A percentile compares a stretch with the other conserved stretches of the same genome.
phyloP scores from a whole-genome alignment of 1,284 basidiomycete genomes.

The Ustilago xerochloae region DNA sequence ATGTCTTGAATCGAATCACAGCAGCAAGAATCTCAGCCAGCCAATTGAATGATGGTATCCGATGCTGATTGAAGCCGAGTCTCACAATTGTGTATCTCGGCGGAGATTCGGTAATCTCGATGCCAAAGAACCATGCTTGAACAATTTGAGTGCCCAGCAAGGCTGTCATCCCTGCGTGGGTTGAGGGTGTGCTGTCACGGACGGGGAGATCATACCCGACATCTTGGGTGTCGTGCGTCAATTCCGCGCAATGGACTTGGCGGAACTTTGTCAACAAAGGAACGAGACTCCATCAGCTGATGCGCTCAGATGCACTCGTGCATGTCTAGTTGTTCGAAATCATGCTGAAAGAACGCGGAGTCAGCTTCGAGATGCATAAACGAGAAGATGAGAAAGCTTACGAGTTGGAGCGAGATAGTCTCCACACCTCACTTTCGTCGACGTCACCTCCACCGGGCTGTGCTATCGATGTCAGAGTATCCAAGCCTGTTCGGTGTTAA shows the following conservation, averaged over 20 bases:
- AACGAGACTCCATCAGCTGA: conserved; percentile 1
- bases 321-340: not conserved
- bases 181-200: not conserved
- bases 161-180: not conserved
- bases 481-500: no score
- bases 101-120: conserved; percentile 3
- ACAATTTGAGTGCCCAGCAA: not conserved
- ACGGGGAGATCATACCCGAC: not conserved
- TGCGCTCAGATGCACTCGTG: not conserved
- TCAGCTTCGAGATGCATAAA: not conserved
- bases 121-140: not conserved
- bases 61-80: no score
- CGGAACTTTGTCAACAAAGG: not conserved
- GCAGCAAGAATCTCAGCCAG: no score
- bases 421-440: not conserved
- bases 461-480: no score
- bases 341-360: not conserved
- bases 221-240: not conserved
- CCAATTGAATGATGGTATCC: no score
- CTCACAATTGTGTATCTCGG: no score
- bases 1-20: no score
- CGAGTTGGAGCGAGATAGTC: no score
- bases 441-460: not conserved
- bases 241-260: not conserved
- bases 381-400: not conserved